Conservation (phyloP, 2,329 filamentous ascomycete species). For the Fusarium chuoi region DNA sequence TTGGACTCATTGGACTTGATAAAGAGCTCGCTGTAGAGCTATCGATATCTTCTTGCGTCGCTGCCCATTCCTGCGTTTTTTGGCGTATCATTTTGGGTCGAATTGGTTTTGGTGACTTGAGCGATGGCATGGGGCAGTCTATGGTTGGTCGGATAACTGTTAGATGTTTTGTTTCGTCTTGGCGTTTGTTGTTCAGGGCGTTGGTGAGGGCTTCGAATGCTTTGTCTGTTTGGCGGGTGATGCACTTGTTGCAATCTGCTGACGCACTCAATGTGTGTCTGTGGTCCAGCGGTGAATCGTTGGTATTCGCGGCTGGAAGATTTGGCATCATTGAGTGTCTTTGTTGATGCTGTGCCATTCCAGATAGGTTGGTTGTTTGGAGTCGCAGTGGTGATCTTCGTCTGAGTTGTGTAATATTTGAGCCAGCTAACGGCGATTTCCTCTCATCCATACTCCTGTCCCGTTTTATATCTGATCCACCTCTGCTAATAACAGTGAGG, state of each 20-base stretch:
- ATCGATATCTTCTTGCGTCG: not conserved
- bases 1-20: constrained; percentile 4
- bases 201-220: constrained; percentile 13
- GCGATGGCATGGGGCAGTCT: not conserved
- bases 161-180: not conserved
- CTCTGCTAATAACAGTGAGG: constrained; percentile 1
- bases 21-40: not conserved
- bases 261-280: not conserved
- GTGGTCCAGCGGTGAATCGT: not conserved
- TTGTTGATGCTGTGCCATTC: not conserved
- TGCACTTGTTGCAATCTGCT: not conserved
- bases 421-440: not conserved
- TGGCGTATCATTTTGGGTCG: constrained; percentile 8
- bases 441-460: not conserved
- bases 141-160: not conserved
- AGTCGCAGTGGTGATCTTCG: constrained; percentile 1
- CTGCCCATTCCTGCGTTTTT: constrained; percentile 3
- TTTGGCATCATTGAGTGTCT: not conserved
- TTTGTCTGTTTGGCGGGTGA: constrained; percentile 1
- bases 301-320: not conserved
- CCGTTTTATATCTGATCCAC: not conserved
- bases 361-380: constrained; percentile 8
- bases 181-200: not conserved
- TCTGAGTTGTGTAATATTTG: not conserved
- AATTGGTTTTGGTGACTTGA: constrained; percentile 14